These are phyloP conservation scores for Colletotrichum navitas DNA, from an alignment of 2,329 filamentous ascomycete species.

Conservation along the genomic window DNA sequence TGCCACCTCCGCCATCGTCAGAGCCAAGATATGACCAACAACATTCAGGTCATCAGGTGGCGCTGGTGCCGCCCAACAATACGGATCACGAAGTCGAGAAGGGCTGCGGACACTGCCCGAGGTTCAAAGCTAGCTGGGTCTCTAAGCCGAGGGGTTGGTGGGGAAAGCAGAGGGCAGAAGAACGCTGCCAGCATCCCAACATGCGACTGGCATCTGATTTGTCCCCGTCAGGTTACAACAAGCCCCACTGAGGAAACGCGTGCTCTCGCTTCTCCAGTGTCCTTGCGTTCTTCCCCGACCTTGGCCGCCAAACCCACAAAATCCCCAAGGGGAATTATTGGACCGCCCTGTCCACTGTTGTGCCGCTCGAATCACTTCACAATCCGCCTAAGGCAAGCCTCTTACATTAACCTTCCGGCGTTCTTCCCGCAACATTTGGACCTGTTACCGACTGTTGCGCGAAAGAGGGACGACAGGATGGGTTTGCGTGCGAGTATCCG, in stretches of 20 bases:
- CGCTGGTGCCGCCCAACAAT: not conserved
- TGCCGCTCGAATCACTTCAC: slow-evolving; percentile 16
- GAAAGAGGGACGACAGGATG: not conserved
- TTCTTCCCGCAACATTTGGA: slow-evolving; percentile 5
- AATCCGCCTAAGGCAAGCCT: slow-evolving; percentile 24
- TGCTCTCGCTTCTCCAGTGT: slow-evolving; percentile 5
- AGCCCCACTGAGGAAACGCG: slow-evolving; percentile 13
- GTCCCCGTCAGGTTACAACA: slow-evolving; percentile 4
- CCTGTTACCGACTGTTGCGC: slow-evolving; percentile 14
- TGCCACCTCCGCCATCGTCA: not conserved
- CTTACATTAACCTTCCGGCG: not conserved
- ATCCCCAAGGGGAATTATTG: slow-evolving; percentile 38
- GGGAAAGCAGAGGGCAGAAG: not conserved
- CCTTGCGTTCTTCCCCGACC: slow-evolving; percentile 29
- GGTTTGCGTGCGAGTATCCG: not conserved
- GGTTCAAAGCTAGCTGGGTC: not conserved
- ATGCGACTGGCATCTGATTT: slow-evolving; percentile 26
- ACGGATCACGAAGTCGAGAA: not conserved
- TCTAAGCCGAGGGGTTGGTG: not conserved
- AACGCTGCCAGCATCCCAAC: not conserved
- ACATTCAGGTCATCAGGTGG: not conserved
- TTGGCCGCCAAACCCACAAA: slow-evolving; percentile 30
- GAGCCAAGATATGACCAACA: not conserved
- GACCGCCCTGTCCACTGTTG: slow-evolving; percentile 11
- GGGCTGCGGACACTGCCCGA: slow-evolving; percentile 17